Evolutionary conservation across 257 asterid genomes (phyloP), one percentile per base, ranked within the genome.

Genomic region (Solanum ahanhuiri): DNA sequence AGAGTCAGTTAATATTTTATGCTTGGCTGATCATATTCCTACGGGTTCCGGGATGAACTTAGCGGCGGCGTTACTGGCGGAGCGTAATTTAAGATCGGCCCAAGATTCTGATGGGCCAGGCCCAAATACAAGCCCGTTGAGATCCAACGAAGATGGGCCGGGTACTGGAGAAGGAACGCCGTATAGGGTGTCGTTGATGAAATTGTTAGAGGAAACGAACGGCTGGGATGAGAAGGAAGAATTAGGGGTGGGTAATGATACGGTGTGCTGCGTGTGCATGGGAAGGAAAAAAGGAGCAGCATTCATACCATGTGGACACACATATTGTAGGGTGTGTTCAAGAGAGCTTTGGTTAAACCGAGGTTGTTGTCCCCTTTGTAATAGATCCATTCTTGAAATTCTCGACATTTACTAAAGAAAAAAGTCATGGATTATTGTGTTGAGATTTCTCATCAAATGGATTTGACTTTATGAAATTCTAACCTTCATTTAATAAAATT

Each of bases 241-340:
- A 58, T 73, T 10, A 3, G 81, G 89, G 12, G 11, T 33, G 18
- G 94, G 93, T 7, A 54, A 89, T n/a, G 98, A 94, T 91, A 82
- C 88, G 14, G 67, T 92, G 94, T 94, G 99, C 89, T 96, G 99
- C 92, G 98, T 95, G 94, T 96, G 98, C 94, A 92, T 96, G 98
- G 96, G 93, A 88, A 93, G 98, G 90, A 94, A 90, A 73, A 96
- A 91, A 72, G 98, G 95, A 0, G 99, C 98, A 54, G 98, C 99
- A 5, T 94, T 96, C 90, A 95, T 96, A 84, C 99, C 99, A 85
- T 96, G 99, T 91, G 99, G 99, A 9, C 99, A 96, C 91, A 94
- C 98, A 45, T 96, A 93, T 89, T 96, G 99, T 89, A 91, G 98
- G 81, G 95, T 93, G 89, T 96, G 99, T 88, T 92, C 98, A n/a